Base-by-base conservation (phyloP, 495 filamentous ascomycete species). In the Tuber aestivum region DNA sequence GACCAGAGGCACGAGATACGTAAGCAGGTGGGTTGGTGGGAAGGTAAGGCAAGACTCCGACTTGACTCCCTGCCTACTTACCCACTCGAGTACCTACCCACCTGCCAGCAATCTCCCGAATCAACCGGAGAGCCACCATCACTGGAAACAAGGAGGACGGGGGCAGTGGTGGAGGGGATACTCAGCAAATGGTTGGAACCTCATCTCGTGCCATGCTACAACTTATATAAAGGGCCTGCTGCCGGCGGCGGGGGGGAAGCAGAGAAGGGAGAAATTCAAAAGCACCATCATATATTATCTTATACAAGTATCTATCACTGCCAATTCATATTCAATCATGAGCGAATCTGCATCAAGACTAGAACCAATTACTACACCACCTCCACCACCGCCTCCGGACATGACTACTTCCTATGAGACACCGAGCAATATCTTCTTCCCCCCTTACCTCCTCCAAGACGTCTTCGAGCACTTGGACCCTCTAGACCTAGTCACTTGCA, bases 401-500 rank as follows among this genome's bases (percentile, higher is more conserved):
- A 32, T 65, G 56, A 9, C n/a, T 65, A 5, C 56, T 6, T 44
- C 70, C 23, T 32, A n/a, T 21, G 56, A 76, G n/a, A 23, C 16
- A 16, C 73, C 18, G 21, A 38, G 69, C 32, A 41, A 35, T 9
- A 20, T 38, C 42, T 65, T 65, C 56, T 45, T 81, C 56, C 74
- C 74, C 40, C 40, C 72, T 10, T 76, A 78, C 72, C 70, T 81
- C 48, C 79, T 81, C 42, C 77, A 76, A 20, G 73, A 79, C 35
- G 61, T 81, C n/a, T 72, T 81, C 44, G 35, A 37, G 9, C 70
- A 76, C 27, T 77, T 81, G 38, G 40, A 70, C 23, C 16, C 68
- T 23, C 45, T 69, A 16, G 71, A 72, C 69, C 77, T 81, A 20
- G 61, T 81, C n/a, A 16, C 9, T 32, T 72, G 70, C 38, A 75